A percentile compares a stretch with the other conserved stretches of the same genome.
Conservation (phyloP, 345 rosid species). For the Syzygium aqueum region DNA sequence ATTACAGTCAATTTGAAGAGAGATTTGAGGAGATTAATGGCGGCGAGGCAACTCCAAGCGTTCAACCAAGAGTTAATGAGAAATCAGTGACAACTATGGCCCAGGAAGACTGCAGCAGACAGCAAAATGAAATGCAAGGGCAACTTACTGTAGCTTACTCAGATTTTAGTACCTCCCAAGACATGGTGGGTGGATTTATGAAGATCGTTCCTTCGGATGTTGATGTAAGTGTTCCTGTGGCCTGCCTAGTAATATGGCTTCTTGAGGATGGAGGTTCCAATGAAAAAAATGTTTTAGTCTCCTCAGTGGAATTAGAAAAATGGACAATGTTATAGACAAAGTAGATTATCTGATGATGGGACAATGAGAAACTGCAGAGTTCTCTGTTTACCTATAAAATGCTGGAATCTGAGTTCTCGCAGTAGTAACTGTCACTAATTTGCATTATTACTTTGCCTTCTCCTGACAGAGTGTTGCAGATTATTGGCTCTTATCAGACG, state of each 20-base stretch:
- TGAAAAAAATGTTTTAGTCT: background rate
- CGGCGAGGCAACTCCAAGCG: constrained; percentile 40
- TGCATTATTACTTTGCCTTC: background rate
- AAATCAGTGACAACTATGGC: constrained; percentile 19
- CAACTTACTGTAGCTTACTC: constrained; percentile 40
- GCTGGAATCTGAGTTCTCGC: background rate
- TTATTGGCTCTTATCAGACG: constrained; percentile 94
- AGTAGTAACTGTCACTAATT: background rate
- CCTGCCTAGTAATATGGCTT: background rate
- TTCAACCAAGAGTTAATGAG: constrained; percentile 49
- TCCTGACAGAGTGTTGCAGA: constrained; percentile 46
- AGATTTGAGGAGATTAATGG: constrained; percentile 73
- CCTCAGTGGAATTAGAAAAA: background rate
- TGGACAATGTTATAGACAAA: background rate
- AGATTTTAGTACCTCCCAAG: constrained; percentile 53
- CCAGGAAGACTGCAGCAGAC: constrained; percentile 37
- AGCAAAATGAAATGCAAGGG: constrained; percentile 41
- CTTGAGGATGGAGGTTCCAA: background rate
- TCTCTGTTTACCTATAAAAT: background rate
- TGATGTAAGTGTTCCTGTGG: constrained; percentile 48
- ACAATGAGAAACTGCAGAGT: background rate
- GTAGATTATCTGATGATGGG: background rate
- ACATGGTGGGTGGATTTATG: constrained; percentile 82
- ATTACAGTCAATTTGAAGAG: constrained; percentile 79
- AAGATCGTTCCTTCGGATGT: constrained; percentile 86